These are phyloP conservation scores for Leucoagaricus sp. DNA, from an alignment of 1,284 basidiomycete species.

Conservation along the genomic window DNA sequence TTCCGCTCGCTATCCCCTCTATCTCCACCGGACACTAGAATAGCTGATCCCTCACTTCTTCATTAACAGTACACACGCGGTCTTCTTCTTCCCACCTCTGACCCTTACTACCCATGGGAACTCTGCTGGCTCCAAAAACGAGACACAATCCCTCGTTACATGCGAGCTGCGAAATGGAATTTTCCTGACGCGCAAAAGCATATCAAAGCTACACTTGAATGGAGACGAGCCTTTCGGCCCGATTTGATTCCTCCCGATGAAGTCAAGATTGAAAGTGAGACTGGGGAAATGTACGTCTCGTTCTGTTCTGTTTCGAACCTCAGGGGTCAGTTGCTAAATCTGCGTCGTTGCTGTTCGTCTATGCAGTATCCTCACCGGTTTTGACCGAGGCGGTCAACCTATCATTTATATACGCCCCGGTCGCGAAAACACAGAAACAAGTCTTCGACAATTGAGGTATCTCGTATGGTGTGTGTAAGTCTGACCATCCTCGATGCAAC, in stretches of 20 bases:
- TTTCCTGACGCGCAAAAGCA: conserved; percentile 74
- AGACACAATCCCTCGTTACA: conserved; percentile 79
- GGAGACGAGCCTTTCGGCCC: conserved; percentile 81
- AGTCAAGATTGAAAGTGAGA: conserved; percentile 75
- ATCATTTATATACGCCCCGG: conserved; percentile 86
- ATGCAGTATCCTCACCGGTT: conserved; percentile 76
- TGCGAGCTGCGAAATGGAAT: conserved; percentile 85
- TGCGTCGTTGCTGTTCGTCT: conserved; percentile 2
- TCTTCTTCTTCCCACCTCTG: conserved; percentile 60
- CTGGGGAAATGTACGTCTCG: conserved; percentile 84
- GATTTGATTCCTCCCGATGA: conserved; percentile 82
- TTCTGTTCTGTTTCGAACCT: conserved; percentile 1
- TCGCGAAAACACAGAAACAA: conserved; percentile 76
- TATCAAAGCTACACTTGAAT: conserved; percentile 76
- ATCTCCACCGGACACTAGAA: too few relatives aligned
- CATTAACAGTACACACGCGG: conserved; percentile 61
- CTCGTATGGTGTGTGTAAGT: conserved; percentile 82
- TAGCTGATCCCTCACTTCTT: background rate
- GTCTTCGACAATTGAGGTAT: conserved; percentile 78
- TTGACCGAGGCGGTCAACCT: conserved; percentile 80
- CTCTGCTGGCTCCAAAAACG: conserved; percentile 70
- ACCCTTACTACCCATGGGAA: conserved; percentile 78
- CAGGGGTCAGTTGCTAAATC: conserved; percentile 3
- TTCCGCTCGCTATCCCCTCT: background rate
- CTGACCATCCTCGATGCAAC: conserved; percentile 11